Conservation (phyloP, 208 protist genomes). For the Lotmaria passim region DNA sequence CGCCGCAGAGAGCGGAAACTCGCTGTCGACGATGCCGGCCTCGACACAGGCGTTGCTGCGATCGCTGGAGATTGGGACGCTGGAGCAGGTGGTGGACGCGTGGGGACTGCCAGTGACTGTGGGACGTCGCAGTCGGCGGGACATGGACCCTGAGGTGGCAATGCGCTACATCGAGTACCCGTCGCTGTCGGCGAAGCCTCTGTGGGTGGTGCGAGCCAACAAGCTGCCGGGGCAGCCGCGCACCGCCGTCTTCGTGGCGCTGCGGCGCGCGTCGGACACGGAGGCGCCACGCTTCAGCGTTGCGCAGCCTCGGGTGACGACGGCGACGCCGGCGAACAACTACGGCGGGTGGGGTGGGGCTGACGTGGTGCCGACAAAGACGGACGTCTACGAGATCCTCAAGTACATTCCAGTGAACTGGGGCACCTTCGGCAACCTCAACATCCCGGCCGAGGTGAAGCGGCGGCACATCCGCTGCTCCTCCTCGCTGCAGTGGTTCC, state of each 20-base stretch:
- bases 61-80: constrained; percentile 12
- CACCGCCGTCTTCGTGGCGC: constrained; percentile 36
- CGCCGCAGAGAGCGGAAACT: not conserved
- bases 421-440: constrained; percentile 69
- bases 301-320: constrained; percentile 29
- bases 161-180: no score
- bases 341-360: constrained; percentile 76
- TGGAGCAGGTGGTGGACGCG: constrained; percentile 20
- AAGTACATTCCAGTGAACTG: constrained; percentile 88
- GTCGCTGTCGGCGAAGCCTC: constrained; percentile 1
- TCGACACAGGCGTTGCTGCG: constrained; percentile 1
- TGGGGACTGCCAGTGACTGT: constrained; percentile 20
- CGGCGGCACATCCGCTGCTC: constrained; percentile 69
- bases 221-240: not conserved
- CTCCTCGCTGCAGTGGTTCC: constrained; percentile 73
- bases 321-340: constrained; percentile 52
- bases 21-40: not conserved
- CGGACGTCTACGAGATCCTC: constrained; percentile 83
- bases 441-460: constrained; percentile 58
- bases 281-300: constrained; percentile 51
- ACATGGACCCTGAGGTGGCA: not conserved
- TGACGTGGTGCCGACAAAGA: constrained; percentile 54
- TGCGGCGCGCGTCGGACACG: constrained; percentile 35
- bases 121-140: not conserved
- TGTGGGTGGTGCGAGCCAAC: constrained; percentile 26